Conservation (phyloP, 1,284 basidiomycete genomes). For the Inonotus obliquus region DNA sequence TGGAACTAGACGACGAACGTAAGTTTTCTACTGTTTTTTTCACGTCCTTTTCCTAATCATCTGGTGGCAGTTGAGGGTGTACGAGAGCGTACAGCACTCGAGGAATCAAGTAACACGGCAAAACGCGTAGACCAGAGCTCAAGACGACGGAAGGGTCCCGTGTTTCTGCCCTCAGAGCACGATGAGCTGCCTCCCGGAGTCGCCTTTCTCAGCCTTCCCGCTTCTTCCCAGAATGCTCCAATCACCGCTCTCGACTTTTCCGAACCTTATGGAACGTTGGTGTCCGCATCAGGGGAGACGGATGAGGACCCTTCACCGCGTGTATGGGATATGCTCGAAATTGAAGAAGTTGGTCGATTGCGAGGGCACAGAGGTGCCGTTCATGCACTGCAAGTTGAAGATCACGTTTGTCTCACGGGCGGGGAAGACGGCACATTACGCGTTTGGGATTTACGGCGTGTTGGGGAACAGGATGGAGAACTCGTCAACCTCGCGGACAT, state of each 20-base stretch:
- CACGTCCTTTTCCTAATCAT: constrained; percentile 3
- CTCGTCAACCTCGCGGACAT: constrained; percentile 47
- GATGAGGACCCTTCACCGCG: constrained; percentile 72
- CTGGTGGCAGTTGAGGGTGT: constrained; percentile 76
- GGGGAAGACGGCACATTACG: constrained; percentile 82
- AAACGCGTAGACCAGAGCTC: constrained; percentile 56
- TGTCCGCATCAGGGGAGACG: constrained; percentile 65
- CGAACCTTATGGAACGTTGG: constrained; percentile 93
- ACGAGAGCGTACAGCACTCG: constrained; percentile 73
- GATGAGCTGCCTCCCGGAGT: constrained; percentile 92
- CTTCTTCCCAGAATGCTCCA: constrained; percentile 58
- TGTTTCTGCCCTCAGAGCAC: constrained; percentile 96
- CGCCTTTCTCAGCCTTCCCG: constrained; percentile 83
- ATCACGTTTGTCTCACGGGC: constrained; percentile 87
- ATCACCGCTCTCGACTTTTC: constrained; percentile 93
- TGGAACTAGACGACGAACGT: constrained; percentile 95
- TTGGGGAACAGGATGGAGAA: constrained; percentile 62
- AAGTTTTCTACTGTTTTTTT: constrained; percentile 36
- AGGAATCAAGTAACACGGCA: constrained; percentile 38
- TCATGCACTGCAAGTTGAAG: constrained; percentile 94
- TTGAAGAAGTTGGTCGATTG: constrained; percentile 64
- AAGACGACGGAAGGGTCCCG: constrained; percentile 80
- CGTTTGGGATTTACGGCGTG: constrained; percentile 83
- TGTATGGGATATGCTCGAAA: constrained; percentile 86
- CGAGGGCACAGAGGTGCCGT: constrained; percentile 32